Evolutionary conservation across 164 flowering plant genomes (phyloP).

Genomic region (Annona cherimola): DNA sequence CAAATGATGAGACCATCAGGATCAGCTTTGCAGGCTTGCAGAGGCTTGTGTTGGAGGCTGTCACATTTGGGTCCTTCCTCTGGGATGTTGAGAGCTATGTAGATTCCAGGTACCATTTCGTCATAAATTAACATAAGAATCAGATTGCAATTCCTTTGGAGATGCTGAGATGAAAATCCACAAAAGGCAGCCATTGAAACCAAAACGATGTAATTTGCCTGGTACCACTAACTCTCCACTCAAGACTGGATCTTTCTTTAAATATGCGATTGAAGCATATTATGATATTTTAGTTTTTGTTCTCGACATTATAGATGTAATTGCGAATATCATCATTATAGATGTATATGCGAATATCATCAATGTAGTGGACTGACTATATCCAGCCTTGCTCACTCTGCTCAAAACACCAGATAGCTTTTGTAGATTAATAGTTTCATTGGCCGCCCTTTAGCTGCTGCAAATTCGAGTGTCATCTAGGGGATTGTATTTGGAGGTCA

Average conservation of each 20-base stretch:
- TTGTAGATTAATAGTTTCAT: no score
- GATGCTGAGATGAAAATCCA: slow-evolving; percentile 6
- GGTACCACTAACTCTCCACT: neutral
- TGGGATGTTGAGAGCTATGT: slow-evolving; percentile 98
- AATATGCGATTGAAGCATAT: neutral
- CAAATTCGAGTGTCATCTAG: no score
- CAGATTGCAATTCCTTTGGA: neutral
- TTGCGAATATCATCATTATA: neutral
- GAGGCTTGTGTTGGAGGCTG: slow-evolving; percentile 90
- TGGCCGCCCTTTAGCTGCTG: no score
- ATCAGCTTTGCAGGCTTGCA: slow-evolving; percentile 82
- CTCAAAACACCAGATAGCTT: no score
- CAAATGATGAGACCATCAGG: slow-evolving; percentile 65
- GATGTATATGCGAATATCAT: neutral
- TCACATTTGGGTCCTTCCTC: slow-evolving; percentile 92
- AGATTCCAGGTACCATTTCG: slow-evolving; percentile 88
- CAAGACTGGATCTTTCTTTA: neutral
- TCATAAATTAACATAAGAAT: slow-evolving; percentile 25
- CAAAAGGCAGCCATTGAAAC: neutral
- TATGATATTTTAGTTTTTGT: neutral
- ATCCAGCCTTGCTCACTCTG: no score
- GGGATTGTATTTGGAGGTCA: no score
- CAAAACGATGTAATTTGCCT: neutral
- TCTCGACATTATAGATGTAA: neutral
- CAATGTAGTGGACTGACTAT: neutral